Conservation (phyloP, 2,329 filamentous ascomycete genomes). For the Pseudocercospora macadamiae region DNA sequence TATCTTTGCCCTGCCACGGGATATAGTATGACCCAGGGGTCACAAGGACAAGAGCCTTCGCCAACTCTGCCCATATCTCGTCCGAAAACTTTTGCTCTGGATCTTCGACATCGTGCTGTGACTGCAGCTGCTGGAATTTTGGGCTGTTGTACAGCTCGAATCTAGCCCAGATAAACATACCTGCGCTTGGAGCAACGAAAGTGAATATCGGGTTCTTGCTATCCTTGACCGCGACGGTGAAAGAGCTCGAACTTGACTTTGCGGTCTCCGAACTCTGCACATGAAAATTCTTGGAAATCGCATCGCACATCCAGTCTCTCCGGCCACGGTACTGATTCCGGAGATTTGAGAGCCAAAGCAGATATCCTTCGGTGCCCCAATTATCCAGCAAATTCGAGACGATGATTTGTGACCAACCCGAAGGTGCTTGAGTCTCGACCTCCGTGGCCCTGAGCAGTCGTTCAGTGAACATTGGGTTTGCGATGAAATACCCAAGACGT, state of each 20-base stretch:
- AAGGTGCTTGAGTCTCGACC: slow-evolving; percentile 5
- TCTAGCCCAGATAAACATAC: slow-evolving; percentile 12
- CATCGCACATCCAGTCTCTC: slow-evolving; percentile 12
- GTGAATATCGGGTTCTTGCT: slow-evolving; percentile 3
- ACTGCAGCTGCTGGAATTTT: not conserved
- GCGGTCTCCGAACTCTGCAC: not conserved
- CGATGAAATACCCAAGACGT: slow-evolving; percentile 7
- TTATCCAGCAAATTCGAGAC: slow-evolving; percentile 6
- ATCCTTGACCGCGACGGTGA: not conserved
- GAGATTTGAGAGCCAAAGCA: slow-evolving; percentile 10
- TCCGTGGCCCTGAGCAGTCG: slow-evolving; percentile 8
- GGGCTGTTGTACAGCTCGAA: slow-evolving; percentile 3
- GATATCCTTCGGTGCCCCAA: slow-evolving; percentile 2
- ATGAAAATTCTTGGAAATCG: not conserved
- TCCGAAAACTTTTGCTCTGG: slow-evolving; percentile 8
- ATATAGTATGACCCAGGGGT: slow-evolving; percentile 8
- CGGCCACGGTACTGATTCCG: slow-evolving; percentile 2
- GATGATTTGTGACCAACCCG: slow-evolving; percentile 7
- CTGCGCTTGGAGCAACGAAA: slow-evolving; percentile 7
- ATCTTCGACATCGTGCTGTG: not conserved
- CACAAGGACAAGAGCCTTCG: slow-evolving; percentile 7
- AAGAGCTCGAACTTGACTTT: not conserved
- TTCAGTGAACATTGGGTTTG: slow-evolving; percentile 8
- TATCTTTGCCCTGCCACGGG: slow-evolving; percentile 6
- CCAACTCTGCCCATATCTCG: slow-evolving; percentile 4